A percentile compares a stretch with the other conserved stretches of the same genome.
phyloP scores from a whole-genome alignment of 805 yeast species.

The Ogataea neopini region DNA sequence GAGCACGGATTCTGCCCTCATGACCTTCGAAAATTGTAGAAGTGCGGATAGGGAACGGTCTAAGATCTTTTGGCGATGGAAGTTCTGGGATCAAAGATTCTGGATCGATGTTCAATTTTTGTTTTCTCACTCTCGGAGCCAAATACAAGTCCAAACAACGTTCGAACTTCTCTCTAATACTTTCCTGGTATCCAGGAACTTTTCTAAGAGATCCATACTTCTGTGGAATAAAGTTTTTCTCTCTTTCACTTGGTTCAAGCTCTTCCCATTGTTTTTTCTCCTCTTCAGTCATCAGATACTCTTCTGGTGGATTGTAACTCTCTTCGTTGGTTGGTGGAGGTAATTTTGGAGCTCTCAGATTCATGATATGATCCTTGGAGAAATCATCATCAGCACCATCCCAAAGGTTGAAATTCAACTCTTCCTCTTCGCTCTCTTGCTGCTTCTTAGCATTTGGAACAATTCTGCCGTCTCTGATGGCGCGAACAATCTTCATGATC shows the following conservation, averaged over 20 bases:
- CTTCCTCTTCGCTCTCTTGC: slow-evolving; percentile 51
- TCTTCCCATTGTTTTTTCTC: slow-evolving; percentile 73
- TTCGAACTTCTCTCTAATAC: slow-evolving; percentile 88
- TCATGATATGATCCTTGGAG: slow-evolving; percentile 79
- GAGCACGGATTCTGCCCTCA: slow-evolving; percentile 73
- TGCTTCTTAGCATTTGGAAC: slow-evolving; percentile 67
- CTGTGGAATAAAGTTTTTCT: slow-evolving; percentile 75
- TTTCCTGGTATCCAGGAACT: slow-evolving; percentile 90
- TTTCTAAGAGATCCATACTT: slow-evolving; percentile 80
- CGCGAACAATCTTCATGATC: slow-evolving; percentile 93
- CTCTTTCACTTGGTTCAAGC: slow-evolving; percentile 74
- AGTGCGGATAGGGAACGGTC: slow-evolving; percentile 94
- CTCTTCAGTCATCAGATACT: slow-evolving; percentile 78
- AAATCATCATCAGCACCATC: slow-evolving; percentile 60
- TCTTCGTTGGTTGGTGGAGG: slow-evolving; percentile 97
- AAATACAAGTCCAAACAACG: slow-evolving; percentile 89
- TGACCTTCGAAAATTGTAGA: slow-evolving; percentile 87
- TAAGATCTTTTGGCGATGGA: slow-evolving; percentile 93
- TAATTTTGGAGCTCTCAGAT: slow-evolving; percentile 89
- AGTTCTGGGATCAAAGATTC: slow-evolving; percentile 93
- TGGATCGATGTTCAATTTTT: slow-evolving; percentile 91
- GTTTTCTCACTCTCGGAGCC: slow-evolving; percentile 93
- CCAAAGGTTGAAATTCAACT: slow-evolving; percentile 80
- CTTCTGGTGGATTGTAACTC: slow-evolving; percentile 96
- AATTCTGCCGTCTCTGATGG: slow-evolving; percentile 94